A percentile compares a stretch with the other conserved stretches of the same genome.
Evolutionary conservation across 345 rosid species (phyloP).

Genomic region (Cardamine occulta): DNA sequence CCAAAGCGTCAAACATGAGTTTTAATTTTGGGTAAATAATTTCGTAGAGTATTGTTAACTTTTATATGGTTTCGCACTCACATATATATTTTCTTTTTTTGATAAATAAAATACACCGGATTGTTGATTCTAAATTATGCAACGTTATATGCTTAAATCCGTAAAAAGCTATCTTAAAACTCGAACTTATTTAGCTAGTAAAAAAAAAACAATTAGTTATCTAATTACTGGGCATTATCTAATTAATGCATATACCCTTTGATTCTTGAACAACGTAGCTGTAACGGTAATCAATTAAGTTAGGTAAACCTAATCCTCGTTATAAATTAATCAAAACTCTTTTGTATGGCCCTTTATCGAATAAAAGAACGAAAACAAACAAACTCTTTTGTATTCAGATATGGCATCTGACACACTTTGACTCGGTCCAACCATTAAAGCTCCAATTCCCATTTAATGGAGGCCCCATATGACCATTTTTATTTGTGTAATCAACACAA

Average conservation of each 20-base stretch:
- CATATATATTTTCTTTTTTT: too few species aligned
- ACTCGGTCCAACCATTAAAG: too few species aligned
- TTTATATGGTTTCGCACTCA: neutral
- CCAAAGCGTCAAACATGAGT: slow-evolving; percentile 13
- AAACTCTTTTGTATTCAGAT: too few species aligned
- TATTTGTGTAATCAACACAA: too few species aligned
- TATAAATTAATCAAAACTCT: neutral
- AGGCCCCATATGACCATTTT: too few species aligned
- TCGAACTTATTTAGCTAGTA: neutral
- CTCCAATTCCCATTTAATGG: too few species aligned
- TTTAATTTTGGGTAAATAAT: neutral
- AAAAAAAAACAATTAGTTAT: neutral
- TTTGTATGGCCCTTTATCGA: too few species aligned
- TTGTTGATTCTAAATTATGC: too few species aligned
- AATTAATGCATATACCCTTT: neutral
- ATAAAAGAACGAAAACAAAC: too few species aligned
- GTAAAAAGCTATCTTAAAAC: neutral
- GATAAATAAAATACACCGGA: too few species aligned
- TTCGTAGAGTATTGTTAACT: neutral
- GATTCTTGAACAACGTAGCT: slow-evolving; percentile 22
- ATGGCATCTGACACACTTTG: too few species aligned
- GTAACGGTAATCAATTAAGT: slow-evolving; percentile 28
- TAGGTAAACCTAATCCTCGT: slow-evolving; percentile 10
- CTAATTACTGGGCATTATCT: neutral
- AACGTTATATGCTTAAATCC: neutral